phyloP scores from a whole-genome alignment of 2,329 filamentous ascomycete genomes.

The Botrytis galanthina region DNA sequence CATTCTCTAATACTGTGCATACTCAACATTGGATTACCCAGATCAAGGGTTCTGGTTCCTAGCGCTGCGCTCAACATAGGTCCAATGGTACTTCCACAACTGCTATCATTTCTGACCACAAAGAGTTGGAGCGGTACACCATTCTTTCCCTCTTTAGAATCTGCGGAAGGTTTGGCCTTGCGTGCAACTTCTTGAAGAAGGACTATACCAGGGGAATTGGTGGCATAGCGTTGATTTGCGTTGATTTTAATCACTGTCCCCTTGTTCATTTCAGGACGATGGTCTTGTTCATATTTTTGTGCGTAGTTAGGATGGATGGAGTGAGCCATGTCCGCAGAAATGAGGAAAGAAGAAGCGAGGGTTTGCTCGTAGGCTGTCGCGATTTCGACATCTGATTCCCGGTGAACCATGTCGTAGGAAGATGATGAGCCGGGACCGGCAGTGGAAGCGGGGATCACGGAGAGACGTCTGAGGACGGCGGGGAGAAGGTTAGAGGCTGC shows the following conservation, averaged over 20 bases:
- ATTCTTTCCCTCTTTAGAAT: slow-evolving; percentile 47
- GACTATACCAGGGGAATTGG: slow-evolving; percentile 92
- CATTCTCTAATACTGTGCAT: slow-evolving; percentile 98
- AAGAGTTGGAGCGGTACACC: slow-evolving; percentile 91
- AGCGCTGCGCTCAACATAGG: slow-evolving; percentile 90
- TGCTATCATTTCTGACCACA: slow-evolving; percentile 91
- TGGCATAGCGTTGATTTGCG: slow-evolving; percentile 94
- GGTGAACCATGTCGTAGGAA: slow-evolving; percentile 59
- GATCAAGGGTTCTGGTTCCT: slow-evolving; percentile 83
- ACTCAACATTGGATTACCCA: slow-evolving; percentile 76
- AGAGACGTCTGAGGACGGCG: slow-evolving; percentile 80
- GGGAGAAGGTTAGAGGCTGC: slow-evolving; percentile 91
- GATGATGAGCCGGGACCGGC: slow-evolving; percentile 52
- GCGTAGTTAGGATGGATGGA: slow-evolving; percentile 93
- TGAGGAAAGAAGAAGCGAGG: slow-evolving; percentile 83
- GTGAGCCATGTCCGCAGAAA: slow-evolving; percentile 98
- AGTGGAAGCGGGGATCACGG: slow-evolving; percentile 61
- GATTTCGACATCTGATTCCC: slow-evolving; percentile 56
- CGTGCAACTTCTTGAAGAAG: slow-evolving; percentile 83
- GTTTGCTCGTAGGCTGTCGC: slow-evolving; percentile 91
- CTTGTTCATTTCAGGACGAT: slow-evolving; percentile 93
- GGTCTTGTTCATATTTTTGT: slow-evolving; percentile 85
- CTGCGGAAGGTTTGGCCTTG: slow-evolving; percentile 50
- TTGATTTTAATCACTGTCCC: slow-evolving; percentile 98
- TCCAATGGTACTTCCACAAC: slow-evolving; percentile 94